Base-by-base conservation (phyloP, 257 asterid genomes). In the Fraxinus cuspidata region DNA sequence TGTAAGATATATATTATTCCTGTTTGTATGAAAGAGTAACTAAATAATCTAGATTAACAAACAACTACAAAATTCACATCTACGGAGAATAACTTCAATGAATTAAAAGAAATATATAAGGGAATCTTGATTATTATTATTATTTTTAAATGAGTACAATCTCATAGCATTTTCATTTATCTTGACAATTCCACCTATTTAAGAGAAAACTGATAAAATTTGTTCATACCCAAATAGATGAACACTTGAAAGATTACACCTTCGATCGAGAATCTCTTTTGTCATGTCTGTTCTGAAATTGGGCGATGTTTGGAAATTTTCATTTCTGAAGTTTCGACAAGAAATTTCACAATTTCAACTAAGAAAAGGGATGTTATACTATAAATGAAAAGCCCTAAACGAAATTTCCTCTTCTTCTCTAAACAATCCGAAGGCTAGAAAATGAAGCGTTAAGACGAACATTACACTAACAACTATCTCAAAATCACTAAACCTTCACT, bases 351-450 rank as follows among this genome's bases (percentile, higher is more conserved):
- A 60, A 60, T 23, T 60, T 23, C 64, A 53, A n/a, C 64, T 19
- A 53, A 7, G 25, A 53, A 60, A 60, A 60, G n/a, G 56, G 29
- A 10, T 23, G 31, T 27, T 63, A 63, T 23, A 11, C 69, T 23
- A 25, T 11, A 7, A 63, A n/a, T 6, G 34, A 25, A 63, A 63
- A 9, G 69, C 18, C 29, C 34, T 2, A 25, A 25, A 23, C 32
- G 12, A 27, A 25, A 28, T 19, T 66, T 34, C 29, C 31, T 21
- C 51, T 15, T 53, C n/a, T 25, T 35, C 44, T 77, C 70, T 37
- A 35, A 63, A 19, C 18, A 77, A 75, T 76, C 83, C 74, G 40
- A 63, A 58, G 29, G 29, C 60, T 81, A 79, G 38, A 77, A 60
- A 70, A 76, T 23, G 38, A 71, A 71, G 76, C 78, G 77, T 75